Evolutionary conservation across 495 filamentous ascomycete genomes (phyloP), one percentile per base, ranked within the genome.

Genomic region (Penicillium lividum): DNA sequence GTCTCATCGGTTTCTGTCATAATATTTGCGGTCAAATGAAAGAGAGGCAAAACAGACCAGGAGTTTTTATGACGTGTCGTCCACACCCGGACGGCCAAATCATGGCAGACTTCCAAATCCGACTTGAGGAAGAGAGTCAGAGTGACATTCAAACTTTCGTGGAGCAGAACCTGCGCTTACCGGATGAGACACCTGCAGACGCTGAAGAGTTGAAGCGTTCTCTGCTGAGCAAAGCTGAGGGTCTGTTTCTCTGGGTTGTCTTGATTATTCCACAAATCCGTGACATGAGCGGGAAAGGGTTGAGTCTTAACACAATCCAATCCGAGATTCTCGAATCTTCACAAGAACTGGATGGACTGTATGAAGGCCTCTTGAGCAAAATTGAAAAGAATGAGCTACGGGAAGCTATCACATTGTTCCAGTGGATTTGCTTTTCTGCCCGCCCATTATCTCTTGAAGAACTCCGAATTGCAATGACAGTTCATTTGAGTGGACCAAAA

Each of bases 401-500:
- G 40, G 40, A 43, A 43, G 40, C 40, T 43, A 43, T 4, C 40
- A 18, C 10, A 4, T 43, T 43, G 16, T 43, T 43, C 13, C 40
- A 43, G 5, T 43, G 40, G 40, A 43, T 43, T 10, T 43, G 40
- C 13, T 43, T 43, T 43, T 4, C 40, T 3, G 10, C 40, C 40
- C 40, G 40, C 4, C 40, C 40, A 10, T 10, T 43, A 43, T 43
- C 40, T 15, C 40, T 43, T 13, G 16, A 43, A 5, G 40, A 43
- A 13, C 40, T 43, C 40, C 4, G 40, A 43, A 43, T 43, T 43
- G 40, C 40, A 43, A 15, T 43, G 40, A 43, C 40, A 43, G 40
- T 43, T 5, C 11, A 43, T 43, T 18, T 43, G 40, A 43, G 10
- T 18, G 40, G 13, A 3, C 13, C 40, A 43, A 43, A 43, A 43